These are phyloP conservation scores for Zalaria sp. DNA, from an alignment of 2,329 filamentous ascomycete species.

Conservation along the genomic window DNA sequence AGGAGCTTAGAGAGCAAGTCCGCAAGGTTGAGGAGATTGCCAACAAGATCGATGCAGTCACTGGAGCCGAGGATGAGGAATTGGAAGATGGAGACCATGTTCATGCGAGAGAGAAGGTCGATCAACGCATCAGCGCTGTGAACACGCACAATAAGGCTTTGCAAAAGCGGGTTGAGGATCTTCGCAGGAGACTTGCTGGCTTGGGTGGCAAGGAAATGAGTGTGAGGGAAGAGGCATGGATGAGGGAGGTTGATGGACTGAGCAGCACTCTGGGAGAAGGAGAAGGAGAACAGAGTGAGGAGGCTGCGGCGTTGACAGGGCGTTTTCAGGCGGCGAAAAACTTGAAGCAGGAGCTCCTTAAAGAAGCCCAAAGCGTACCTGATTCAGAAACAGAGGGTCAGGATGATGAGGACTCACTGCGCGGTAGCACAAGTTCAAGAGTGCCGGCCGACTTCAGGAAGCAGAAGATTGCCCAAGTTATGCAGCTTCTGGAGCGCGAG, in stretches of 20 bases:
- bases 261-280: conserved; percentile 18
- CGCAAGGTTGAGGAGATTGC: conserved; percentile 51
- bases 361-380: conserved; percentile 15
- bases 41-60: conserved; percentile 51
- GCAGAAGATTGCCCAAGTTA: conserved; percentile 50
- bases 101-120: conserved; percentile 36
- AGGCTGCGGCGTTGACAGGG: conserved; percentile 2
- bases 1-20: conserved; percentile 55
- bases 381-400: conserved; percentile 16
- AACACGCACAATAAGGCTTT: conserved; percentile 44
- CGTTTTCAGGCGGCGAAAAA: conserved; percentile 13
- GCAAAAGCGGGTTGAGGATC: conserved; percentile 43
- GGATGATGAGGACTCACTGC: conserved; percentile 12
- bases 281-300: background rate
- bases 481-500: conserved; percentile 49
- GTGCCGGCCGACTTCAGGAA: conserved; percentile 48
- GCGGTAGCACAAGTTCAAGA: conserved; percentile 23
- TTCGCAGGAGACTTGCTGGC: conserved; percentile 35
- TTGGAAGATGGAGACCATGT: conserved; percentile 3
- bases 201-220: conserved; percentile 43
- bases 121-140: conserved; percentile 42
- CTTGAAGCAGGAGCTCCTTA: conserved; percentile 13
- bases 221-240: conserved; percentile 45
- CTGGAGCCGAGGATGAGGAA: conserved; percentile 41
- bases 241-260: conserved; percentile 38